Base-by-base conservation (phyloP, 1,284 basidiomycete species). In the Ganoderma leucocontextum region DNA sequence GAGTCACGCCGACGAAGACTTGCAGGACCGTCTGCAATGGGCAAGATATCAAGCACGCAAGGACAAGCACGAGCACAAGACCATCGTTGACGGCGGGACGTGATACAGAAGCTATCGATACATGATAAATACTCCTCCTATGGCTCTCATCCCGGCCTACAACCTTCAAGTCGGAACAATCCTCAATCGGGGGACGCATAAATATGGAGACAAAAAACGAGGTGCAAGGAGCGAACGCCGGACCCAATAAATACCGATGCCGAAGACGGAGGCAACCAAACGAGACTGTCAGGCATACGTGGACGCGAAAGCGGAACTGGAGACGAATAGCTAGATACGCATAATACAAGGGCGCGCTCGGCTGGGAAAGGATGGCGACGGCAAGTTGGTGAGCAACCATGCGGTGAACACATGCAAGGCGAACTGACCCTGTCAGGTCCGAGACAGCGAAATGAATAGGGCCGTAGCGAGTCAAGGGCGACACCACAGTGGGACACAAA, bases 31-130 rank as follows among this genome's bases (percentile, higher is more conserved):
- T n/a, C 44, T 41, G 19, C 47, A 49, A 55, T 8, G 10, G 29
- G 33, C 33, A 29, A 15, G 52, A 35, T 22, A 33, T 25, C 53
- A 17, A 29, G 2, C 17, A 17, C 33, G 15, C 53, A 6, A 15
- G 13, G 17, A 33, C 9, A 35, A 35, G 17, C 13, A 12, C 53
- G 36, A 58, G 35, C n/a, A 39, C 57, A 58, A 58, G 9, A 10
- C 13, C 57, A 38, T 38, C 38, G 35, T 38, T 58, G 57, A 38
- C 57, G 19, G 57, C 42, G 47, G 47, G 36, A 52, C n/a, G 33
- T 62, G 19, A 29, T 39, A 52, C 61, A 62, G 61, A 33, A 36
- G 35, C 62, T 57, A 63, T 55, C 7, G 62, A 63, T 63, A 63
- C 62, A 57, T 12, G 36, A 57, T 29, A 22, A 58, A 58, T 39